Conservation (phyloP, 768 basidiomycete genomes). For the Holtermanniella nyarrowii region DNA sequence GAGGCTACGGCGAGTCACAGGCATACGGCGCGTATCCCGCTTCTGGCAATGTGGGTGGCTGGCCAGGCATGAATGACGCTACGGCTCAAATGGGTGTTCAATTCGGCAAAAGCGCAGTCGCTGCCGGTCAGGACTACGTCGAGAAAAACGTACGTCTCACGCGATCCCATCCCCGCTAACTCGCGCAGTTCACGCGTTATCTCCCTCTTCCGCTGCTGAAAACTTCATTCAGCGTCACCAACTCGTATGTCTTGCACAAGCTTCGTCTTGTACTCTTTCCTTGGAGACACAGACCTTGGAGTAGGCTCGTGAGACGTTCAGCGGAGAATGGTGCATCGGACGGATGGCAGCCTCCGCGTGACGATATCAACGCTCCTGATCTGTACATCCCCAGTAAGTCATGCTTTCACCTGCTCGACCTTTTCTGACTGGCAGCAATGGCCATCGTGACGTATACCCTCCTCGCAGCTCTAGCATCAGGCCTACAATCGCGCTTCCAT, state of each 20-base stretch:
- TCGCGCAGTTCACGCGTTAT: constrained; percentile 60
- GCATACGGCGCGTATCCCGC: background rate
- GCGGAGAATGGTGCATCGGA: constrained; percentile 50
- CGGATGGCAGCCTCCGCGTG: constrained; percentile 72
- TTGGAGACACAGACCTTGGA: constrained; percentile 85
- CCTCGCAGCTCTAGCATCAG: constrained; percentile 71
- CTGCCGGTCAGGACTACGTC: constrained; percentile 90
- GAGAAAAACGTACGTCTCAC: constrained; percentile 67
- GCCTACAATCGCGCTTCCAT: constrained; percentile 70
- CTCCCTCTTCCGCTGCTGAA: constrained; percentile 69
- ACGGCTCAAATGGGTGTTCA: constrained; percentile 96
- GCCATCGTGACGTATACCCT: constrained; percentile 92
- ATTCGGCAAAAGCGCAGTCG: constrained; percentile 79
- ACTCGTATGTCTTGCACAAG: constrained; percentile 87
- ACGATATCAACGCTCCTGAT: constrained; percentile 93
- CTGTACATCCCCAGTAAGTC: constrained; percentile 80
- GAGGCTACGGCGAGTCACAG: constrained; percentile 5
- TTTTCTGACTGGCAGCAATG: constrained; percentile 57
- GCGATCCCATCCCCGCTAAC: background rate
- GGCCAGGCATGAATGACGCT: constrained; percentile 72
- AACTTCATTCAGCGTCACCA: constrained; percentile 90
- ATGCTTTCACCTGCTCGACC: background rate
- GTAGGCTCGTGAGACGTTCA: constrained; percentile 54
- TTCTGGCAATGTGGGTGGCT: constrained; percentile 17
- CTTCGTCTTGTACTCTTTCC: constrained; percentile 83